These are phyloP conservation scores for Aspergillus neotritici DNA, from an alignment of 2,329 filamentous ascomycete species.

Conservation along the genomic window DNA sequence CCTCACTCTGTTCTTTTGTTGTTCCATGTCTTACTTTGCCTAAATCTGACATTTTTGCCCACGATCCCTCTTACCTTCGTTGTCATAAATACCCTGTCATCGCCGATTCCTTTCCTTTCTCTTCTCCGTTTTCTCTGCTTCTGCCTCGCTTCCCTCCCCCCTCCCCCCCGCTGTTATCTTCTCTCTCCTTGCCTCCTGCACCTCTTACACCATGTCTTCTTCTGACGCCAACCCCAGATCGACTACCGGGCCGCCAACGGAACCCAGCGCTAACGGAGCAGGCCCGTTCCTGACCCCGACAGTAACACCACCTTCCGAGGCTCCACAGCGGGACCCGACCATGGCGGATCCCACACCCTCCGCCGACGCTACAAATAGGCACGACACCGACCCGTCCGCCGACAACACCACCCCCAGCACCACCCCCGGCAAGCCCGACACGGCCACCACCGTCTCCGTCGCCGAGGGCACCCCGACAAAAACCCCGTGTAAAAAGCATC, in stretches of 20 bases:
- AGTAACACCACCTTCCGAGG: constrained; percentile 14
- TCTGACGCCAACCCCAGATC: background rate
- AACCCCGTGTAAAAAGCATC: constrained; percentile 30
- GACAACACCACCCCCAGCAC: constrained; percentile 26
- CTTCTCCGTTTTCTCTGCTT: background rate
- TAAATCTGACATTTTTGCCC: too few relatives aligned
- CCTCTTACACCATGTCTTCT: constrained; percentile 2
- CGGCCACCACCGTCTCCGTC: constrained; percentile 15
- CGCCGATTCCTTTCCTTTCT: constrained; percentile 3
- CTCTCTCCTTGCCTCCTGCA: constrained; percentile 1
- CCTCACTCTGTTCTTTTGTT: too few relatives aligned
- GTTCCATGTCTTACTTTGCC: too few relatives aligned
- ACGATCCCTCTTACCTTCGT: too few relatives aligned
- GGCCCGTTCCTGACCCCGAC: too few relatives aligned
- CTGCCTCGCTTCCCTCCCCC: background rate
- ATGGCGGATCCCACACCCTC: constrained; percentile 29
- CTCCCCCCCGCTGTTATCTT: background rate
- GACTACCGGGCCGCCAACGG: constrained; percentile 3
- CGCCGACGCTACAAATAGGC: constrained; percentile 20
- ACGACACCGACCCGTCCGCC: constrained; percentile 23
- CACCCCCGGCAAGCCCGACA: constrained; percentile 21
- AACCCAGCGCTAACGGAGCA: background rate
- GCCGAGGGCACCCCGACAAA: constrained; percentile 24
- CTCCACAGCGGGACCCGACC: constrained; percentile 18
- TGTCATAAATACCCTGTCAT: background rate